phyloP scores from a whole-genome alignment of 805 yeast species.

The Candida insectorum region DNA sequence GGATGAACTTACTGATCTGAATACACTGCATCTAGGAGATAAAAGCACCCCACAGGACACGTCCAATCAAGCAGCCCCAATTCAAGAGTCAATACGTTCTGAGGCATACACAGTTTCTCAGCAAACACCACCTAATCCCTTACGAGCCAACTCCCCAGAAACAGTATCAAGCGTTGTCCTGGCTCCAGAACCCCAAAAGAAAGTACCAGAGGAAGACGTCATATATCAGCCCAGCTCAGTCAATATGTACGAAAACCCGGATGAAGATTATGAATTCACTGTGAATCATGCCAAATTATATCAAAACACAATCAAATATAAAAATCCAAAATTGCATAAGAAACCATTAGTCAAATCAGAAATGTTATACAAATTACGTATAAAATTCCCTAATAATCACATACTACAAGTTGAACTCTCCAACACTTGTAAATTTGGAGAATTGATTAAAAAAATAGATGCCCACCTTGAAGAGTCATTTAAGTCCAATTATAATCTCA shows the following conservation, averaged over 20 bases:
- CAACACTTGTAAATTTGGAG: conserved; percentile 32
- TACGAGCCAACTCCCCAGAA: background rate
- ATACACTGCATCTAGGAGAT: background rate
- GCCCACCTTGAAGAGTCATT: conserved; percentile 24
- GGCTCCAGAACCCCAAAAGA: background rate
- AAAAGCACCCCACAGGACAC: too few relatives aligned
- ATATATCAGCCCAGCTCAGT: conserved; percentile 11
- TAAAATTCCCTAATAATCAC: conserved; percentile 37
- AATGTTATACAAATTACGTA: conserved; percentile 25
- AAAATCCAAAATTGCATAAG: conserved; percentile 5
- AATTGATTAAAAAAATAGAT: conserved; percentile 34
- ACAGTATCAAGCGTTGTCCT: background rate
- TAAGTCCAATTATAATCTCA: conserved; percentile 27
- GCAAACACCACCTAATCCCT: background rate
- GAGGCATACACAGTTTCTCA: background rate
- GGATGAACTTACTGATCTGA: too few relatives aligned
- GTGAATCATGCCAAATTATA: conserved; percentile 35
- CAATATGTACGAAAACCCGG: conserved; percentile 36
- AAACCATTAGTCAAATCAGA: conserved; percentile 2
- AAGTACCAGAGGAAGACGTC: background rate
- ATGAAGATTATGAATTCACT: conserved; percentile 39
- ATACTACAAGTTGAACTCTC: conserved; percentile 32
- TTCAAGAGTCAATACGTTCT: background rate
- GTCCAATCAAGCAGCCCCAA: background rate
- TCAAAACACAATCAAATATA: conserved; percentile 27